Conservation (phyloP, 768 basidiomycete species). For the Erythrobasidium yunnanense region DNA sequence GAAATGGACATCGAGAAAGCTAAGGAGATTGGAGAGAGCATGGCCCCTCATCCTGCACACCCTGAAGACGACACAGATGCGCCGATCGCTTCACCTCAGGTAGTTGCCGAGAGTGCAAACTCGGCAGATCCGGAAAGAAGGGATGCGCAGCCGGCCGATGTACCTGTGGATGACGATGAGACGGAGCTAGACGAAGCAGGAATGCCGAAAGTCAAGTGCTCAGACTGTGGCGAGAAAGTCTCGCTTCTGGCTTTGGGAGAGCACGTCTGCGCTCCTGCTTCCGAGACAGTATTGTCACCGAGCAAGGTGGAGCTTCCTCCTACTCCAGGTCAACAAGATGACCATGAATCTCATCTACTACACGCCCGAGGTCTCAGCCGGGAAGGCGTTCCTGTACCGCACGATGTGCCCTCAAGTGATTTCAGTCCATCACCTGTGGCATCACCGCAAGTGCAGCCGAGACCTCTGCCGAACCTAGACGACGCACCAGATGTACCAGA, state of each 20-base stretch:
- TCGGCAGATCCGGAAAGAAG: not conserved
- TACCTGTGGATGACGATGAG: not conserved
- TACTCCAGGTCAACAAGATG: too few relatives aligned
- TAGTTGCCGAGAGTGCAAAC: not conserved
- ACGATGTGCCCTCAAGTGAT: constrained; percentile 9
- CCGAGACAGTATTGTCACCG: not conserved
- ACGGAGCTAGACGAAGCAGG: constrained; percentile 20
- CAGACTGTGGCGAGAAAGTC: constrained; percentile 24
- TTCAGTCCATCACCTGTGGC: constrained; percentile 1
- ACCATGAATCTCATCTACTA: too few relatives aligned
- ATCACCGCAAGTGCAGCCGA: constrained; percentile 3
- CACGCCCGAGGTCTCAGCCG: too few relatives aligned
- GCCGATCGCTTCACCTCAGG: not conserved
- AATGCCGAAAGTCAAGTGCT: constrained; percentile 28
- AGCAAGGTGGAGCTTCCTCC: not conserved
- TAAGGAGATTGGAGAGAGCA: not conserved
- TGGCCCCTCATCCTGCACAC: not conserved
- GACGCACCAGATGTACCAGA: constrained; percentile 4
- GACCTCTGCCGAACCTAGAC: not conserved
- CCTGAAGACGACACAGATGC: not conserved
- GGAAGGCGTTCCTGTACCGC: too few relatives aligned
- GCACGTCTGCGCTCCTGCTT: constrained; percentile 16
- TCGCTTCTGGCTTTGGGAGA: constrained; percentile 14
- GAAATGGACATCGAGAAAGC: not conserved
- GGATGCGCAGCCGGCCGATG: not conserved